Percentiles rank a stretch among this genome's conserved stretches.
Conservation (phyloP, 768 basidiomycete species). For the Lactarius deliciosus region DNA sequence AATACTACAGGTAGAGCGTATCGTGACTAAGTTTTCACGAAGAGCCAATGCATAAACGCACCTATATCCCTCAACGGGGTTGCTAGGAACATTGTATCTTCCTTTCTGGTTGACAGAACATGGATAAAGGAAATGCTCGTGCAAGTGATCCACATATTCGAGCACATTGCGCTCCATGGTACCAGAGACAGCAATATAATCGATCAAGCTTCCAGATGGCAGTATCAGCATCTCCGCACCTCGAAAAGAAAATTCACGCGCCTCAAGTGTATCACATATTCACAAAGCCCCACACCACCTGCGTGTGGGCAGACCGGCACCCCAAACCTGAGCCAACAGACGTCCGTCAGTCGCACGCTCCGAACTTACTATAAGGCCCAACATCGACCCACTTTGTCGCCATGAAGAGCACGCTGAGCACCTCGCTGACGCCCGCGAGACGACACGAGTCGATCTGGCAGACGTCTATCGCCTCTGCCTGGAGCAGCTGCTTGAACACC, state of each 20-base stretch:
- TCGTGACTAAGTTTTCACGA: conserved; percentile 3
- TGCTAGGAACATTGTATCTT: conserved; percentile 81
- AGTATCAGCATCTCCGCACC: neutral
- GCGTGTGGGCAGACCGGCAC: conserved; percentile 91
- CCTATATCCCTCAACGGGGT: conserved; percentile 80
- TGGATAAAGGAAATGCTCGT: conserved; percentile 89
- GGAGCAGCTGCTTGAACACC: conserved; percentile 93
- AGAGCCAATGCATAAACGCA: conserved; percentile 32
- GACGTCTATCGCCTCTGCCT: conserved; percentile 90
- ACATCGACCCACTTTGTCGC: conserved; percentile 61
- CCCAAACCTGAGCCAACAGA: conserved; percentile 56
- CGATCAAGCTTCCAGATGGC: conserved; percentile 61
- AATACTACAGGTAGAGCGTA: conserved; percentile 52
- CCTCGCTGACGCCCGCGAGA: conserved; percentile 90
- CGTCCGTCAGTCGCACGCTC: neutral
- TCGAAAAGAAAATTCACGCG: conserved; percentile 29
- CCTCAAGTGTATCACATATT: conserved; percentile 87
- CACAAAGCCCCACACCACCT: conserved; percentile 90
- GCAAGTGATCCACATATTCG: conserved; percentile 87
- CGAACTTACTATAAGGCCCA: neutral
- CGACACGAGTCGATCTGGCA: conserved; percentile 95
- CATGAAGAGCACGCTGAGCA: conserved; percentile 88
- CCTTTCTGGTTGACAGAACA: conserved; percentile 85
- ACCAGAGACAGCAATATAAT: conserved; percentile 90
- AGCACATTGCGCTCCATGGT: conserved; percentile 93